Evolutionary conservation across 805 yeast genomes (phyloP).

Genomic region (Kodamaea sagamina): DNA sequence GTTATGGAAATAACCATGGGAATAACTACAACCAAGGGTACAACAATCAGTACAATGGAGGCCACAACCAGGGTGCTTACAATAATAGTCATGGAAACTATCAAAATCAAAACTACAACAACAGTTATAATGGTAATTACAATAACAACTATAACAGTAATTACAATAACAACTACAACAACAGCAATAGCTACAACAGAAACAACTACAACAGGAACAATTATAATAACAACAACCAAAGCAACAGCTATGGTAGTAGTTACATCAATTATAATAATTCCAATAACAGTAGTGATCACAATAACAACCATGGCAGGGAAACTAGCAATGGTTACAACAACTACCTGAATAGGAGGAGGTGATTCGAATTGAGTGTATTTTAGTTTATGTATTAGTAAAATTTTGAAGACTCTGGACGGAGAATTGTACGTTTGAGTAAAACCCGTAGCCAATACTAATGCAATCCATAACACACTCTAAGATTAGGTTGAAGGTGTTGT

Average conservation of each 20-base stretch:
- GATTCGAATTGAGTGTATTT: not conserved
- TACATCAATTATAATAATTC: too few species aligned
- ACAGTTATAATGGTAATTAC: slow-evolving; percentile 6
- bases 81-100: not conserved
- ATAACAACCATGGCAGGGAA: slow-evolving; percentile 12
- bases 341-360: slow-evolving; percentile 2
- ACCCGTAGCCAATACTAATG: too few species aligned
- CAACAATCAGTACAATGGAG: slow-evolving; percentile 2
- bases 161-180: slow-evolving; percentile 7
- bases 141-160: slow-evolving; percentile 5
- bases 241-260: too few species aligned
- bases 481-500: too few species aligned
- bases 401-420: not conserved
- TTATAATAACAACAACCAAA: not conserved
- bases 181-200: slow-evolving; percentile 13
- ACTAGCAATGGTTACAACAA: slow-evolving; percentile 11
- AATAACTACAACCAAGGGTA: slow-evolving; percentile 16
- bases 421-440: too few species aligned
- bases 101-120: slow-evolving; percentile 6
- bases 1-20: slow-evolving; percentile 11
- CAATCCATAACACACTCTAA: too few species aligned
- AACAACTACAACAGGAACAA: slow-evolving; percentile 11
- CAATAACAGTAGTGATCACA: slow-evolving; percentile 13
- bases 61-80: not conserved
- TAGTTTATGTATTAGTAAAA: not conserved